A percentile compares a stretch with the other conserved stretches of the same genome.
Evolutionary conservation across 352 stramenopile species (phyloP).

Genomic region (Phytophthora pini): DNA sequence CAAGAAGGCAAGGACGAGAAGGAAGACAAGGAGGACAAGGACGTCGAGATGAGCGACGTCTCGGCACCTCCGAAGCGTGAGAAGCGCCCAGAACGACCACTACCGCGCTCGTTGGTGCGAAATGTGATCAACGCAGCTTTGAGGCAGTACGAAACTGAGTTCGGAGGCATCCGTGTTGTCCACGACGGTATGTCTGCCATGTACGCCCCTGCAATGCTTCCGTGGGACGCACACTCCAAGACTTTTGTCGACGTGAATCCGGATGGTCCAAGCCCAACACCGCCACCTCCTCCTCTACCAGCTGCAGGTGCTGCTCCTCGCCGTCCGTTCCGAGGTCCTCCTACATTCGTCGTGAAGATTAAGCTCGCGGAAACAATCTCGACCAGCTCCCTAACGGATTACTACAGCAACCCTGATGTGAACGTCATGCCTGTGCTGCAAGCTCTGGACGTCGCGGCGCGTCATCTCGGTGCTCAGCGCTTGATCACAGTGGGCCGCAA

Average conservation of each 20-base stretch:
- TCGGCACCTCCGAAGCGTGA: conserved; percentile 32
- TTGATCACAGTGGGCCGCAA: conserved; percentile 74
- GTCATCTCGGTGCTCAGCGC: conserved; percentile 61
- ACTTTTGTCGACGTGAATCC: conserved; percentile 63
- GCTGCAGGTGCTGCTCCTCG: conserved; percentile 28
- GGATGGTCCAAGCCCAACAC: conserved; percentile 35
- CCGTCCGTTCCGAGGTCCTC: conserved; percentile 42
- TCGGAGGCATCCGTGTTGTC: conserved; percentile 62
- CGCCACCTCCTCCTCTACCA: conserved; percentile 15
- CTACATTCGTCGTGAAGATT: conserved; percentile 75
- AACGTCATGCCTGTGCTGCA: conserved; percentile 73
- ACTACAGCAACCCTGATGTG: conserved; percentile 61
- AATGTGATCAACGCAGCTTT: conserved; percentile 70
- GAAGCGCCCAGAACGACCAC: conserved; percentile 34
- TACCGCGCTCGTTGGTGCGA: conserved; percentile 59
- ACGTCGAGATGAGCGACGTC: conserved; percentile 56
- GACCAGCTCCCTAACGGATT: conserved; percentile 49
- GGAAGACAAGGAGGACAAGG: conserved; percentile 37
- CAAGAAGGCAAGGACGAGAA: conserved; percentile 43
- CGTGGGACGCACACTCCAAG: conserved; percentile 52
- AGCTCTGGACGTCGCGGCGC: conserved; percentile 75
- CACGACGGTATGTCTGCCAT: conserved; percentile 71
- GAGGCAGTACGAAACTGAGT: conserved; percentile 56
- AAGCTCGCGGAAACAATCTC: conserved; percentile 69
- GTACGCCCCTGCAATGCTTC: conserved; percentile 57